A percentile compares a stretch with the other conserved stretches of the same genome.
These are phyloP conservation scores for Saccharomycopsis lassenensis DNA, from an alignment of 805 yeast genomes.

Conservation along the genomic window DNA sequence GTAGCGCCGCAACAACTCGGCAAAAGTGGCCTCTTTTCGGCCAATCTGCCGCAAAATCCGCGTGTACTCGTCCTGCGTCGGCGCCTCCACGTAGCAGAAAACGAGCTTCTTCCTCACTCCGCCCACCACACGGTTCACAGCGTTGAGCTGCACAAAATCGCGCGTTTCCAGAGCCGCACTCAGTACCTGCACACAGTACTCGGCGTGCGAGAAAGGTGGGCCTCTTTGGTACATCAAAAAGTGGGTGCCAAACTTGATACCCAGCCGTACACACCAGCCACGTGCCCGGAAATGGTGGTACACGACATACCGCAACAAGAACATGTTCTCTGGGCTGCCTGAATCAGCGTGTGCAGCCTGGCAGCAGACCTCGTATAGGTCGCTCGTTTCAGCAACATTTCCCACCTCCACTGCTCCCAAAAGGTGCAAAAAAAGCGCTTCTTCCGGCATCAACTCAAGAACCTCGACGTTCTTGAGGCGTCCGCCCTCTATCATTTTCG, in stretches of 20 bases:
- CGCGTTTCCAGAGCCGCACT: constrained; percentile 29
- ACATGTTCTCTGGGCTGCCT: constrained; percentile 26
- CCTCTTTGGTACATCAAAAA: constrained; percentile 77
- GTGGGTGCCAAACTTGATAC: constrained; percentile 88
- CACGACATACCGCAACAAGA: constrained; percentile 51
- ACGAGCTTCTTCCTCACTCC: constrained; percentile 77
- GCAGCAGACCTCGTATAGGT: not conserved
- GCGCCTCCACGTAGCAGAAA: constrained; percentile 52
- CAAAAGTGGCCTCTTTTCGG: constrained; percentile 19
- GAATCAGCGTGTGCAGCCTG: not conserved
- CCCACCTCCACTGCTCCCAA: constrained; percentile 33
- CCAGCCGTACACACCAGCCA: constrained; percentile 93
- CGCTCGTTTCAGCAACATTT: constrained; percentile 19
- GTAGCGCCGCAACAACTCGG: constrained; percentile 31
- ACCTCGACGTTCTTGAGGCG: constrained; percentile 26
- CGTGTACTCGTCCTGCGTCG: constrained; percentile 28
- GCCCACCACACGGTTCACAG: constrained; percentile 70
- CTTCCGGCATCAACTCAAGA: constrained; percentile 66
- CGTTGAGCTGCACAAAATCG: constrained; percentile 43
- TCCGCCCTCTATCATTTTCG: constrained; percentile 31
- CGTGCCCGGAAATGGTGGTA: constrained; percentile 80
- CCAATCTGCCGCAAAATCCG: constrained; percentile 2
- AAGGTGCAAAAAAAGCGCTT: constrained; percentile 58
- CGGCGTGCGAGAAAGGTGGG: constrained; percentile 94
- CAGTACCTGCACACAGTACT: constrained; percentile 52